Percentiles rank a stretch among this genome's conserved stretches.
Conservation (phyloP, 768 basidiomycete genomes). For the Cantharellus anzutake region DNA sequence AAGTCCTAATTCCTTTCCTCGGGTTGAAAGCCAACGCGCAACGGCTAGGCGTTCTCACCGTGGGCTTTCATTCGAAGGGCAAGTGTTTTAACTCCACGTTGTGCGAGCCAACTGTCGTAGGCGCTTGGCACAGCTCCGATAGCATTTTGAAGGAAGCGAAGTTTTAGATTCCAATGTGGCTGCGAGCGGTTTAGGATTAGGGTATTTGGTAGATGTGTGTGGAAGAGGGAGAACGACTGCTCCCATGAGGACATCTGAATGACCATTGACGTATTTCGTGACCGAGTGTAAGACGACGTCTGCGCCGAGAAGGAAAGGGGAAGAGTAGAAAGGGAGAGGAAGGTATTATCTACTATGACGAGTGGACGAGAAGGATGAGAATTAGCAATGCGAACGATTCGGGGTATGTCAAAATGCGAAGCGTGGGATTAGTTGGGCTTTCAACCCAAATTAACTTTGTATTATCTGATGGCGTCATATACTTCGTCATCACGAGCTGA, state of each 20-base stretch:
- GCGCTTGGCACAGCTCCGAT: slow-evolving; percentile 70
- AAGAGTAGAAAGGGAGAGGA: slow-evolving; percentile 86
- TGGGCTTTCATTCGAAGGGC: slow-evolving; percentile 75
- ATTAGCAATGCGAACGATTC: too few relatives aligned
- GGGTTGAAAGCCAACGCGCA: slow-evolving; percentile 36
- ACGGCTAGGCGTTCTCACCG: slow-evolving; percentile 57
- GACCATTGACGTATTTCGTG: slow-evolving; percentile 87
- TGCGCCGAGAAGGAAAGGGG: slow-evolving; percentile 62
- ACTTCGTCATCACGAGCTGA: too few relatives aligned
- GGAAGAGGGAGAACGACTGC: slow-evolving; percentile 39
- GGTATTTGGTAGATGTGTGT: too few relatives aligned
- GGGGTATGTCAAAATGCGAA: too few relatives aligned
- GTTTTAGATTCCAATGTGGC: slow-evolving; percentile 25
- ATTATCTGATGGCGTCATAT: too few relatives aligned
- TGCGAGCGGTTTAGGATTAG: neutral
- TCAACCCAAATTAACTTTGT: too few relatives aligned
- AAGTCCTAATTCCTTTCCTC: slow-evolving; percentile 19
- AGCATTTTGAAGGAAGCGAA: slow-evolving; percentile 83
- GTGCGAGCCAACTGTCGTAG: slow-evolving; percentile 79
- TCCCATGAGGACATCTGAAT: slow-evolving; percentile 87
- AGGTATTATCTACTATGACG: slow-evolving; percentile 87
- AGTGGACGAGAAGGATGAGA: slow-evolving; percentile 35
- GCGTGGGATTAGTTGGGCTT: too few relatives aligned
- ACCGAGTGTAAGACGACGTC: slow-evolving; percentile 63
- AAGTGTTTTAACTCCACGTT: slow-evolving; percentile 83